These are phyloP conservation scores for Blastosporella zonata DNA, from an alignment of 1,284 basidiomycete genomes.

Conservation along the genomic window DNA sequence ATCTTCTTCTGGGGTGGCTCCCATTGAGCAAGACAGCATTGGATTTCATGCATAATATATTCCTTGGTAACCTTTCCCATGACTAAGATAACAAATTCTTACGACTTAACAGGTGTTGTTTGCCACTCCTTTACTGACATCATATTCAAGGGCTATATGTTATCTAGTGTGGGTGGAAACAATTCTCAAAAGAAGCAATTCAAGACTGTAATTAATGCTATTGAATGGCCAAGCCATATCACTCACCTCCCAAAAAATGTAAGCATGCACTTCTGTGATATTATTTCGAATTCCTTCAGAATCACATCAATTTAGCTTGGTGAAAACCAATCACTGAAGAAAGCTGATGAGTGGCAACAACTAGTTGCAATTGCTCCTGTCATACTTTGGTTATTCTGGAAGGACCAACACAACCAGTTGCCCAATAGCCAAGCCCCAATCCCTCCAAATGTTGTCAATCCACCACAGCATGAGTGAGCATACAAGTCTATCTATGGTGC, in stretches of 20 bases:
- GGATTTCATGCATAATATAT: conserved; percentile 15
- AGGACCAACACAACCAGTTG: not conserved
- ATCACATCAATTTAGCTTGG: conserved; percentile 1
- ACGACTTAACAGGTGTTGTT: not conserved
- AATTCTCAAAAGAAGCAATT: conserved; percentile 3
- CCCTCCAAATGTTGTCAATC: not conserved
- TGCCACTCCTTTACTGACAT: not conserved
- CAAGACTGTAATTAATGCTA: not conserved
- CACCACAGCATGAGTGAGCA: not conserved
- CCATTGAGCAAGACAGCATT: conserved; percentile 13
- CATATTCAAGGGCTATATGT: conserved; percentile 1
- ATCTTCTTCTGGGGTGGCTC: conserved; percentile 12
- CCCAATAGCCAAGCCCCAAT: not conserved
- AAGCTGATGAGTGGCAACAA: conserved; percentile 10
- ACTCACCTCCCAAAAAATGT: conserved; percentile 9
- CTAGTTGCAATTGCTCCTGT: conserved; percentile 6
- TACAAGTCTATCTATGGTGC: conserved; percentile 17
- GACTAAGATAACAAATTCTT: not conserved
- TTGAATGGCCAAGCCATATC: conserved; percentile 9
- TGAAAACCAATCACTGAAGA: conserved; percentile 10
- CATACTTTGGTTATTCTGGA: conserved; percentile 2
- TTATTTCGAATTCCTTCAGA: not conserved
- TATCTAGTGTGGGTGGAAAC: conserved; percentile 2
- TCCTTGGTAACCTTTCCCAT: conserved; percentile 3
- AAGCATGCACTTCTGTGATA: not conserved